Conservation (phyloP, 1,139 yeast genomes). For the Spathaspora sp. region DNA sequence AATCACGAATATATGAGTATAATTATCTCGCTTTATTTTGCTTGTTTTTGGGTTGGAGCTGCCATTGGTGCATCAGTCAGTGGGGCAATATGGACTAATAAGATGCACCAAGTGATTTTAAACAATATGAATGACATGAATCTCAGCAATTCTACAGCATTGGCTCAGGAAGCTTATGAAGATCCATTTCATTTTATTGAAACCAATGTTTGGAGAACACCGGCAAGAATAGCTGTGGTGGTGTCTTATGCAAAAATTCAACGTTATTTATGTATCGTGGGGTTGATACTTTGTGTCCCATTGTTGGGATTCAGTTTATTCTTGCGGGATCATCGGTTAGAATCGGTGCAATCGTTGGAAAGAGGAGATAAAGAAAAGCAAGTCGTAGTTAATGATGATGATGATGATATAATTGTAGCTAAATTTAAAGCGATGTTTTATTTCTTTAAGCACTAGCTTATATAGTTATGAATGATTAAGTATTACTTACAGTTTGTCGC, state of each 20-base stretch:
- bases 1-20: conserved; percentile 67
- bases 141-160: conserved; percentile 12
- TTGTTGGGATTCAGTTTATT: conserved; percentile 48
- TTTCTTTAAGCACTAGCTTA: conserved; percentile 47
- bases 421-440: conserved; percentile 76
- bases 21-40: conserved; percentile 54
- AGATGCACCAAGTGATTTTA: conserved; percentile 16
- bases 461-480: no score
- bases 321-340: conserved; percentile 55
- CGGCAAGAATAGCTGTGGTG: conserved; percentile 56
- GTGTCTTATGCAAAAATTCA: conserved; percentile 61
- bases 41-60: conserved; percentile 59
- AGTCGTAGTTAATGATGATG: conserved; percentile 24
- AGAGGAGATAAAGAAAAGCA: conserved; percentile 22
- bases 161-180: conserved; percentile 52
- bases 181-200: conserved; percentile 50
- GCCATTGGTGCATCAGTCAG: conserved; percentile 56
- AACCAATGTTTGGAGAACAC: conserved; percentile 57
- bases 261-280: conserved; percentile 42
- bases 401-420: conserved; percentile 40
- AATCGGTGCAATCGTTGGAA: conserved; percentile 36
- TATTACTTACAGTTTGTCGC: no score
- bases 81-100: conserved; percentile 64
- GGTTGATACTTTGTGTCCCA: conserved; percentile 27
- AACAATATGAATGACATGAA: conserved; percentile 16